A percentile compares a stretch with the other conserved stretches of the same genome.
Evolutionary conservation across 139 green algal genomes (phyloP).

Genomic region (Edaphochlamys debaryana): DNA sequence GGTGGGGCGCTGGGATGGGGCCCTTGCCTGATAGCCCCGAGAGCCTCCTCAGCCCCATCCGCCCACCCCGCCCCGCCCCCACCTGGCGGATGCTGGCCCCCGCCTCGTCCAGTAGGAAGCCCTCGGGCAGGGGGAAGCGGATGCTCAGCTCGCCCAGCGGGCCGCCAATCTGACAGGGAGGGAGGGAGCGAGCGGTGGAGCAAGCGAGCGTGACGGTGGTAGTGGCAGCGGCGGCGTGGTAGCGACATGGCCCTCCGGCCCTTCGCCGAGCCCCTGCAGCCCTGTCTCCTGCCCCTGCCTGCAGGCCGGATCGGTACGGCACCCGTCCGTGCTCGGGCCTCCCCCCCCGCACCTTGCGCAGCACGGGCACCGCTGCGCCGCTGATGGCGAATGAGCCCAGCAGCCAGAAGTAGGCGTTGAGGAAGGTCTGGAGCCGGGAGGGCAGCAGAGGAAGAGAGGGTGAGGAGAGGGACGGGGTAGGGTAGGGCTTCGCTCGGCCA

Average conservation of each 20-base stretch:
- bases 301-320: too few relatives aligned
- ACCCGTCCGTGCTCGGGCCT: too few relatives aligned
- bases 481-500: too few relatives aligned
- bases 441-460: too few relatives aligned
- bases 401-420: constrained; percentile 88
- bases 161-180: constrained; percentile 33
- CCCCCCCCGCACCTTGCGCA: constrained; percentile 33
- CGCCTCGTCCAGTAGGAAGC: constrained; percentile 60
- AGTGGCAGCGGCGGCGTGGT: too few relatives aligned
- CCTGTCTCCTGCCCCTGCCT: too few relatives aligned
- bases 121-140: constrained; percentile 61
- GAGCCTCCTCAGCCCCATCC: too few relatives aligned
- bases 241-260: too few relatives aligned
- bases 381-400: constrained; percentile 74
- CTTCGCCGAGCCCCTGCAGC: too few relatives aligned
- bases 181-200: too few relatives aligned
- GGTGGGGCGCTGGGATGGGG: neutral
- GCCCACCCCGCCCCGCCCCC: neutral
- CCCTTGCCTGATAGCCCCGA: neutral
- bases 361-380: constrained; percentile 55
- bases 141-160: constrained; percentile 54
- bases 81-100: constrained; percentile 44
- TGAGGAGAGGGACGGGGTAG: too few relatives aligned
- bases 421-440: constrained; percentile 54
- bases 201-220: too few relatives aligned